Evolutionary conservation across 306 rosid genomes (phyloP).

Genomic region (Abrus precatorius): DNA sequence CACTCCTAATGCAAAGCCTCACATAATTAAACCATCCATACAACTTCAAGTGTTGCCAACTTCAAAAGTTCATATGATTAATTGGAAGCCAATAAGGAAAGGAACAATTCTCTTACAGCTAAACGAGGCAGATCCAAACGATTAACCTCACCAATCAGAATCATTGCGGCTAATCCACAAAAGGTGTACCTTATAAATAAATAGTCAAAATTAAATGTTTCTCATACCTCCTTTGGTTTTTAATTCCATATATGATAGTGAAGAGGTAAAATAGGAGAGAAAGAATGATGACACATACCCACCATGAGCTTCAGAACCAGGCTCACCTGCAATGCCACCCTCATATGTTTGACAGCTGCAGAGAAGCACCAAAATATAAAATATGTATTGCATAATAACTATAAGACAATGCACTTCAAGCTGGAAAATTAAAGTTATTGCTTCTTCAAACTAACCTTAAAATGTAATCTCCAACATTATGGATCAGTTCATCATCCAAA

Average conservation of each 20-base stretch:
- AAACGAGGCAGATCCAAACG: conserved; percentile 83
- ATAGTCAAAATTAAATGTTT: conserved; percentile 23
- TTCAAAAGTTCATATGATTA: not conserved
- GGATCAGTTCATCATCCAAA: conserved; percentile 79
- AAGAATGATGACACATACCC: conserved; percentile 72
- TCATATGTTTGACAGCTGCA: conserved; percentile 97
- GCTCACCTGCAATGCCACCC: conserved; percentile 97
- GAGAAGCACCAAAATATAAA: conserved; percentile 41
- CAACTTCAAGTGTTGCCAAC: not conserved
- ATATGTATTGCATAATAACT: conserved; percentile 5
- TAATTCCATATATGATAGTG: conserved; percentile 27
- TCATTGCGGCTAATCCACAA: conserved; percentile 94
- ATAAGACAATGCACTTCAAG: conserved; percentile 18
- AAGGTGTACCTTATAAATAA: conserved; percentile 78
- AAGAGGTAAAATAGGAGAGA: not conserved
- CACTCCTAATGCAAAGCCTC: conserved; percentile 70
- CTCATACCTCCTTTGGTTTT: not conserved
- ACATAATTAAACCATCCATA: conserved; percentile 26
- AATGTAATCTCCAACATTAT: conserved; percentile 82
- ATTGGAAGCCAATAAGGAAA: conserved; percentile 35
- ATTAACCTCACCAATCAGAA: conserved; percentile 83
- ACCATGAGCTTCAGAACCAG: conserved; percentile 98
- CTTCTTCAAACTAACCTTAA: conserved; percentile 68
- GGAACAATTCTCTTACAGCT: conserved; percentile 64
- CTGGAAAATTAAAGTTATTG: conserved; percentile 31